Evolutionary conservation across 371 early-diverging fungal species (phyloP).

Genomic region (Fennellomyces sp.): DNA sequence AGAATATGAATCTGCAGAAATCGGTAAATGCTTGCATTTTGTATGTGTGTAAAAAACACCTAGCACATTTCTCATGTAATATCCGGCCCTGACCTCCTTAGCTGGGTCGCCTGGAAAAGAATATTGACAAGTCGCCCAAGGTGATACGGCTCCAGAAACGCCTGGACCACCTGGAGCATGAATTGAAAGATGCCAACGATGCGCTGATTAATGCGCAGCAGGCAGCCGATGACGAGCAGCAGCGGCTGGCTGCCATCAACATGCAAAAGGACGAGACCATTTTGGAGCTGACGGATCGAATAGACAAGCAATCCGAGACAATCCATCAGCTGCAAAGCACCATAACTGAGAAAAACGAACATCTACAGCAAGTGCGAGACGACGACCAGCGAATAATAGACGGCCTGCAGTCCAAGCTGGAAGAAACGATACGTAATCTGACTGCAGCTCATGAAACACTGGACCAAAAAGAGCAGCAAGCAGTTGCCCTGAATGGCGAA

Average conservation of each 20-base stretch:
- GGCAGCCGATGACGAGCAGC: slow-evolving; percentile 6
- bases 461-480: slow-evolving; percentile 4
- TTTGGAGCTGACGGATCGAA: slow-evolving; percentile 2
- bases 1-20: slow-evolving; percentile 34
- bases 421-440: slow-evolving; percentile 1
- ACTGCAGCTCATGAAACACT: slow-evolving; percentile 8
- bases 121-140: slow-evolving; percentile 26
- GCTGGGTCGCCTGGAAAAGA: slow-evolving; percentile 29
- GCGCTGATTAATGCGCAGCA: slow-evolving; percentile 7
- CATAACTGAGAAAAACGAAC: slow-evolving; percentile 4
- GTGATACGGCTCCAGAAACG: slow-evolving; percentile 30
- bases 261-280: slow-evolving; percentile 25
- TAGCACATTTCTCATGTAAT: not conserved
- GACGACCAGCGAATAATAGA: slow-evolving; percentile 5
- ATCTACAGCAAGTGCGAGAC: not conserved
- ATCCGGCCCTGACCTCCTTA: not conserved
- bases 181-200: slow-evolving; percentile 7
- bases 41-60: not conserved
- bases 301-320: slow-evolving; percentile 8
- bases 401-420: slow-evolving; percentile 7
- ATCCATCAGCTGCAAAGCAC: slow-evolving; percentile 3
- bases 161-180: slow-evolving; percentile 28
- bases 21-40: slow-evolving; percentile 24
- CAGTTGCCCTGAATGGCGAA: not conserved
- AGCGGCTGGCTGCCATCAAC: no score